These are phyloP conservation scores for Wickerhamiella sorbophila DNA, from an alignment of 805 yeast species.

Conservation along the genomic window DNA sequence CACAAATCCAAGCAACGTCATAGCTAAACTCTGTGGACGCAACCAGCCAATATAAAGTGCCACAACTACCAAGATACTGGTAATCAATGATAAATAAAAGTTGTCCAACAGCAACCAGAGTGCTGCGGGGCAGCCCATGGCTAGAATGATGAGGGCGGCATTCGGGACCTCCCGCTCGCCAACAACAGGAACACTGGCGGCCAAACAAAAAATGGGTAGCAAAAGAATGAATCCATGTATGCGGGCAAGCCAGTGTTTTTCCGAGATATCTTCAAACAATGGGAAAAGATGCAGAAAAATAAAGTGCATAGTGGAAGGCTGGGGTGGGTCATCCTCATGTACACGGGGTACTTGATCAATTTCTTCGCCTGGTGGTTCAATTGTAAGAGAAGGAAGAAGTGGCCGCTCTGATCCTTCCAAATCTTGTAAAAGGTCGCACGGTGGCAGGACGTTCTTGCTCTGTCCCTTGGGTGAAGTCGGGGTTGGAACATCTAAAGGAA, in stretches of 20 bases:
- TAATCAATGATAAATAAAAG: not conserved
- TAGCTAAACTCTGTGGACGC: constrained; percentile 2
- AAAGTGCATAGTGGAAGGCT: not conserved
- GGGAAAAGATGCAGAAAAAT: constrained; percentile 20
- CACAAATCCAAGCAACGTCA: constrained; percentile 40
- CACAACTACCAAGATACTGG: not conserved
- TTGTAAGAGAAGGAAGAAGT: not conserved
- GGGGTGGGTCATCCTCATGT: not conserved
- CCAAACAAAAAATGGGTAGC: constrained; percentile 23
- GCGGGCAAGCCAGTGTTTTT: constrained; percentile 17
- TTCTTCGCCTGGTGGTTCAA: not conserved
- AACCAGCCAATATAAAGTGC: not conserved
- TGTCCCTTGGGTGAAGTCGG: not conserved
- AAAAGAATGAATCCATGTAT: constrained; percentile 20
- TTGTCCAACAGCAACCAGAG: constrained; percentile 1
- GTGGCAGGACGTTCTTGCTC: not conserved
- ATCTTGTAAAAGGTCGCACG: not conserved
- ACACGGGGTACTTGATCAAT: not conserved
- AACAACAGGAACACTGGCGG: constrained; percentile 21
- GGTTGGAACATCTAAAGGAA: not conserved
- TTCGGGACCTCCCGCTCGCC: not conserved
- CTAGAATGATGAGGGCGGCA: constrained; percentile 1
- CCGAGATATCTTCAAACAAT: constrained; percentile 16
- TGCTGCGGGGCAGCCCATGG: constrained; percentile 3
- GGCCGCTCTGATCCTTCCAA: not conserved